These are phyloP conservation scores for Berkeleyomyces basicola DNA, from an alignment of 2,329 filamentous ascomycete species.

Conservation along the genomic window DNA sequence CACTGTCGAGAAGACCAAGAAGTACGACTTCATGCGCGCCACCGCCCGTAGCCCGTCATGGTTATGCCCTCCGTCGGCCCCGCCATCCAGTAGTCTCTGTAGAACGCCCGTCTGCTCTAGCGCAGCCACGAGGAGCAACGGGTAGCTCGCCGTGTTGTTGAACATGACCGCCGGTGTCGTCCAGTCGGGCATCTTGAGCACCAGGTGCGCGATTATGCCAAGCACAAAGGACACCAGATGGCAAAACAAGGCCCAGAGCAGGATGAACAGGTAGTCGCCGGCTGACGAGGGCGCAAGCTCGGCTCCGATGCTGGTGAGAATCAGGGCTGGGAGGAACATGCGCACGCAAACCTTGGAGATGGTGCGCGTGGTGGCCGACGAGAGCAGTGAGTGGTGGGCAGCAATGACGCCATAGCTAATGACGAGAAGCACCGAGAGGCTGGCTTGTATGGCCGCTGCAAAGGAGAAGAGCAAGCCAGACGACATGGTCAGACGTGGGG, in stretches of 20 bases:
- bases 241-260: slow-evolving; percentile 16
- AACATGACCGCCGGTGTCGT: slow-evolving; percentile 29
- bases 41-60: slow-evolving; percentile 25
- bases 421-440: slow-evolving; percentile 30
- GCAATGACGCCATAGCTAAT: slow-evolving; percentile 29
- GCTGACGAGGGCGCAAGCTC: slow-evolving; percentile 20
- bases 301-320: slow-evolving; percentile 29
- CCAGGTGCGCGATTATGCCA: slow-evolving; percentile 22
- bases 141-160: slow-evolving; percentile 33
- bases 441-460: slow-evolving; percentile 29
- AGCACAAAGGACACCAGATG: slow-evolving; percentile 26
- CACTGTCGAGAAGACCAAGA: slow-evolving; percentile 48
- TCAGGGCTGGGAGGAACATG: slow-evolving; percentile 29
- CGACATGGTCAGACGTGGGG: background rate
- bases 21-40: slow-evolving; percentile 46
- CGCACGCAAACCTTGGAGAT: slow-evolving; percentile 31
- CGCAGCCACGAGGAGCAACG: slow-evolving; percentile 28
- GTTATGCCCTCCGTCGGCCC: slow-evolving; percentile 21
- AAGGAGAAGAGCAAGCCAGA: slow-evolving; percentile 18
- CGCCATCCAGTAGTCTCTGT: slow-evolving; percentile 24
- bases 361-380: slow-evolving; percentile 22
- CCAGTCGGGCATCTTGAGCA: slow-evolving; percentile 29
- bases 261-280: slow-evolving; percentile 23
- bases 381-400: slow-evolving; percentile 24
- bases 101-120: slow-evolving; percentile 38